Percentiles rank a stretch among this genome's conserved stretches.
These are phyloP conservation scores for Tolypocladium ovalisporum DNA, from an alignment of 2,329 filamentous ascomycete genomes.

Conservation along the genomic window DNA sequence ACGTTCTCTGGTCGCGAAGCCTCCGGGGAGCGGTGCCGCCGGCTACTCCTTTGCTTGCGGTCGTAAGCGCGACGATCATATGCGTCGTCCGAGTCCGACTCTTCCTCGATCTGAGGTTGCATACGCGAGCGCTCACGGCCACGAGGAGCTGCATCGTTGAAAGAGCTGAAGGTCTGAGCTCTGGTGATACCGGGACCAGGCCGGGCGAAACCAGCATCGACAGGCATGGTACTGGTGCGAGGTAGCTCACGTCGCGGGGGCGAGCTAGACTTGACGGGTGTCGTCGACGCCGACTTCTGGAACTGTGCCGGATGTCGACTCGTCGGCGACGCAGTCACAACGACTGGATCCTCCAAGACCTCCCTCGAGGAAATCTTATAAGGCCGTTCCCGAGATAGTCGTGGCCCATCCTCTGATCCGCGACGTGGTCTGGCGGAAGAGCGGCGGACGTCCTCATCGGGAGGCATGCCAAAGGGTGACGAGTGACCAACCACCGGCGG, in stretches of 20 bases:
- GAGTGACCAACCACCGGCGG: slow-evolving; percentile 16
- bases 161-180: slow-evolving; percentile 21
- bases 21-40: slow-evolving; percentile 23
- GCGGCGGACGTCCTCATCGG: slow-evolving; percentile 20
- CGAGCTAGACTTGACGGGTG: slow-evolving; percentile 15
- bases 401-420: slow-evolving; percentile 17
- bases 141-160: slow-evolving; percentile 14
- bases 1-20: slow-evolving; percentile 11
- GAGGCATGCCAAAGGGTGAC: slow-evolving; percentile 14
- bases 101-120: slow-evolving; percentile 22
- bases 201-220: slow-evolving; percentile 15
- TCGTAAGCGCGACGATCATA: slow-evolving; percentile 17
- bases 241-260: slow-evolving; percentile 20
- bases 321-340: slow-evolving; percentile 17
- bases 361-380: slow-evolving; percentile 21
- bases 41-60: slow-evolving; percentile 23
- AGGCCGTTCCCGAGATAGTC: slow-evolving; percentile 14
- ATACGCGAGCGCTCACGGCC: slow-evolving; percentile 26
- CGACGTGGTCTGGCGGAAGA: slow-evolving; percentile 22
- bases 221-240: slow-evolving; percentile 24
- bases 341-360: slow-evolving; percentile 18
- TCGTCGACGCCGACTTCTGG: slow-evolving; percentile 13
- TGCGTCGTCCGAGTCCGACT: slow-evolving; percentile 23
- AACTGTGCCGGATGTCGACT: slow-evolving; percentile 15
- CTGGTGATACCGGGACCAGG: slow-evolving; percentile 17